Percentiles rank a stretch among this genome's conserved stretches.
These are phyloP conservation scores for Cucurbitaria berberidis DNA, from an alignment of 2,329 filamentous ascomycete species.

Conservation along the genomic window DNA sequence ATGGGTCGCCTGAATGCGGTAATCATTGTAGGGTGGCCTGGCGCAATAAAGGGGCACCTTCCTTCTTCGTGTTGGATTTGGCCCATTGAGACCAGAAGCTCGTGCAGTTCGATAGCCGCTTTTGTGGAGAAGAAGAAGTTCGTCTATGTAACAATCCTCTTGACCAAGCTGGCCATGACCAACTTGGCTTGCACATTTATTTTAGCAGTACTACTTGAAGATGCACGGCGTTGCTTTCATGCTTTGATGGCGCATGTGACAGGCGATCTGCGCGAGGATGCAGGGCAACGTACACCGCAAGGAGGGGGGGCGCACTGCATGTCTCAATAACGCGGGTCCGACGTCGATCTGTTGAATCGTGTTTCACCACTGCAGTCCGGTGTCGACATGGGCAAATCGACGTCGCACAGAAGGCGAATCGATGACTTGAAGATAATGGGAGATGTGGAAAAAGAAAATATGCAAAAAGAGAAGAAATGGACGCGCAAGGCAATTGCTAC, in stretches of 20 bases:
- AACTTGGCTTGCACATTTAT: no score
- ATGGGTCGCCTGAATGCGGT: no score
- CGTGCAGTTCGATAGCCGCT: no score
- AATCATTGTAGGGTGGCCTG: no score
- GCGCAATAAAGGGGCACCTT: no score
- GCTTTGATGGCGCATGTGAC: not conserved
- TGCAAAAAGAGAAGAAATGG: constrained; percentile 6
- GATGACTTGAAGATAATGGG: not conserved
- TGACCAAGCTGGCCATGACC: no score
- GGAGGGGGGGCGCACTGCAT: constrained; percentile 17
- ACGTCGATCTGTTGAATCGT: constrained; percentile 13
- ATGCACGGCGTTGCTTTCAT: no score
- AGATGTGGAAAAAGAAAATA: not conserved
- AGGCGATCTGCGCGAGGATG: not conserved
- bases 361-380: constrained; percentile 20
- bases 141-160: no score
- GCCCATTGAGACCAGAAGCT: no score
- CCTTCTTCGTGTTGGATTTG: no score
- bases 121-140: no score
- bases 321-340: constrained; percentile 5
- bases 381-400: not conserved
- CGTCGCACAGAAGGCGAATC: constrained; percentile 6
- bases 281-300: not conserved
- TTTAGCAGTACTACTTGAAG: no score
- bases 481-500: not conserved